Evolutionary conservation across 2,329 filamentous ascomycete species (phyloP), one percentile per base, ranked within the genome.

Genomic region (Aspergillus sp.): DNA sequence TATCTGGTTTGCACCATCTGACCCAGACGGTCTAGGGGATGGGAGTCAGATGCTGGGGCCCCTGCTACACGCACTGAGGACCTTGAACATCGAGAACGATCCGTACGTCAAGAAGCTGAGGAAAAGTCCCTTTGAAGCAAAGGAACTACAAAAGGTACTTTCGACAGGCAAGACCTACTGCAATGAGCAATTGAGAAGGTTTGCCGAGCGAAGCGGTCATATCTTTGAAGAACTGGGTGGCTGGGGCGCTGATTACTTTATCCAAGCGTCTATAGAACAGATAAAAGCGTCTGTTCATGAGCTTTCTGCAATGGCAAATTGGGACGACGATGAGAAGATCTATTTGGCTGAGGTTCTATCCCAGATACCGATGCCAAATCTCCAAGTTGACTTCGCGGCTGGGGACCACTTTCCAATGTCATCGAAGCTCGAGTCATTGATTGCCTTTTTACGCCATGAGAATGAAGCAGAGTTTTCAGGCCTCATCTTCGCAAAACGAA

Each of bases 211-310:
- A 29, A 71, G 76, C 9, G 37, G 49, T 1, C 71, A 74, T 10
- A 71, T 90, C 1, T 70, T 70, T 19, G 52, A 58, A 3, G 76
- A 85, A 37, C 71, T 90, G 4, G 87, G 87, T 0, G 51, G 70
- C 1, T 90, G 85, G 83, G 84, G 84, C 1, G 76, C 77, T 0
- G 82, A 90, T 39, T 77, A 75, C 39, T 90, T 83, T 57, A 77
- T 90, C 26, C 64, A 65, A 40, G 69, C 68, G 32, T 73, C 75
- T 4, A 66, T 81, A 7, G 61, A 57, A 37, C 64, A 64, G 37
- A 56, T 71, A 8, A 52, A 37, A 7, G 41, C 40, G 10, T 51
- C 47, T 3, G 40, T 52, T 9, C 37, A 53, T 6, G 48, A 58
- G 12, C 43, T 36, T 65, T 69, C 41, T 40, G 44, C 58, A 40